Base-by-base conservation (phyloP, 1,284 basidiomycete species). In the Rugosomyces carneus region DNA sequence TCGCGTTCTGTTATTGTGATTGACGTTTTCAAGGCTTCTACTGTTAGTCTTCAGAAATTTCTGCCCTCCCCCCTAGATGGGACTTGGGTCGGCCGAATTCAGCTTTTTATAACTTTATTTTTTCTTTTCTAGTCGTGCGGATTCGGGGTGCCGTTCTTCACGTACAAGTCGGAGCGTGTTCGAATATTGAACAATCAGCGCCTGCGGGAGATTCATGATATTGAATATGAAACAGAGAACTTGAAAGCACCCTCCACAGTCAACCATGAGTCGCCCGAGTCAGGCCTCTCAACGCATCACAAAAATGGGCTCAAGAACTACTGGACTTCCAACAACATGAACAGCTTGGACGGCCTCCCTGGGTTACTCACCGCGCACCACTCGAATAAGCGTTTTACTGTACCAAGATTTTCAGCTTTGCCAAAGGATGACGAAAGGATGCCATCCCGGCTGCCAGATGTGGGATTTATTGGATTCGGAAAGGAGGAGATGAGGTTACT, bases 1-100 rank as follows among this genome's bases (percentile, higher is more conserved):
- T 76, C 75, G 1, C 66, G 77, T 5, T 70, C 77, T 3, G 64
- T 69, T 18, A 75, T 80, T 51, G 62, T 74, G 39, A 55, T 80
- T 13, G 68, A 78, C 48, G 62, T 79, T 5, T 62, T 69, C 50
- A 72, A 73, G 62, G 72, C 77, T 31, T 68, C 67, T 34, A 73
- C 72, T 1, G 78, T 78, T 49, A 54, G 68, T 53, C 21, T 23
- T 3, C 29, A 8, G 7, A 8, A 31, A 3, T 3, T 31, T 11
- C 29, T 13, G 3, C 7, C 4, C 13, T 10, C 29, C 11, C 3
- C 6, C 24, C 5, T 26, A 26, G 5, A 5, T 26, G 13, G 13
- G 4, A 3, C n/a, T n/a, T n/a, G n/a, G n/a, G n/a, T n/a, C n/a
- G n/a, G n/a, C n/a, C n/a, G n/a, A n/a, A n/a, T n/a, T n/a, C n/a